Conservation (phyloP, 2,329 filamentous ascomycete genomes). For the Biscogniauxia mediterranea region DNA sequence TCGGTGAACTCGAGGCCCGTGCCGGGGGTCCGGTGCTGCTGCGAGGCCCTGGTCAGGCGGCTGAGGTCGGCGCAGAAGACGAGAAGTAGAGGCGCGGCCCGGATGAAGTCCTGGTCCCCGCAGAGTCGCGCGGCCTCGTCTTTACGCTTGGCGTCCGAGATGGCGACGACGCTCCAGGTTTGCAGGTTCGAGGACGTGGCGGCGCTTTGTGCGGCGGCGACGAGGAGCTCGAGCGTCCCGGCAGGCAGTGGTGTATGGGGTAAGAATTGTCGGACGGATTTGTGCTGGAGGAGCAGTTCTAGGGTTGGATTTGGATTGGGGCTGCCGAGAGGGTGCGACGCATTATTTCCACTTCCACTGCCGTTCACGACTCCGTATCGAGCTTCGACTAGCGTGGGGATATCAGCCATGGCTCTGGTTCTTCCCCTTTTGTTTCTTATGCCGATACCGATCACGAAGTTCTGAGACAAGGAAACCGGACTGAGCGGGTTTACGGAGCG, state of each 20-base stretch:
- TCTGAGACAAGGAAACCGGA: neutral
- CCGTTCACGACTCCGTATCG: neutral
- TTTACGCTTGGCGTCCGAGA: constrained; percentile 28
- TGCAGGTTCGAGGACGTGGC: constrained; percentile 36
- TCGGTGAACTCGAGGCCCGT: constrained; percentile 30
- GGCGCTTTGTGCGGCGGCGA: constrained; percentile 35
- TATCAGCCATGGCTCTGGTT: neutral
- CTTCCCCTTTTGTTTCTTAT: neutral
- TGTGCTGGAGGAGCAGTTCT: constrained; percentile 29
- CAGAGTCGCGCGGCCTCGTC: constrained; percentile 26
- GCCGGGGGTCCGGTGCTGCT: constrained; percentile 19
- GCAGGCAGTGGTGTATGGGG: constrained; percentile 17
- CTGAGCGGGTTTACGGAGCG: neutral
- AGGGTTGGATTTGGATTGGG: constrained; percentile 17
- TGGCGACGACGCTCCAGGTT: constrained; percentile 33
- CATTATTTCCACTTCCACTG: neutral
- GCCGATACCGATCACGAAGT: neutral
- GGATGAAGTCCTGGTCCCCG: constrained; percentile 33
- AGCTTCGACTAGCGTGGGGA: neutral
- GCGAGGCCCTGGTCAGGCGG: constrained; percentile 27
- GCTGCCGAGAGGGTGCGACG: neutral
- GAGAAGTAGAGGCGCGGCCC: constrained; percentile 31
- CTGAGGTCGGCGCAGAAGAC: constrained; percentile 34
- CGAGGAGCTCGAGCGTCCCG: constrained; percentile 29
- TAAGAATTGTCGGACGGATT: constrained; percentile 30